Evolutionary conservation across 2,329 filamentous ascomycete species (phyloP).

Genomic region (Curvularia lunata): DNA sequence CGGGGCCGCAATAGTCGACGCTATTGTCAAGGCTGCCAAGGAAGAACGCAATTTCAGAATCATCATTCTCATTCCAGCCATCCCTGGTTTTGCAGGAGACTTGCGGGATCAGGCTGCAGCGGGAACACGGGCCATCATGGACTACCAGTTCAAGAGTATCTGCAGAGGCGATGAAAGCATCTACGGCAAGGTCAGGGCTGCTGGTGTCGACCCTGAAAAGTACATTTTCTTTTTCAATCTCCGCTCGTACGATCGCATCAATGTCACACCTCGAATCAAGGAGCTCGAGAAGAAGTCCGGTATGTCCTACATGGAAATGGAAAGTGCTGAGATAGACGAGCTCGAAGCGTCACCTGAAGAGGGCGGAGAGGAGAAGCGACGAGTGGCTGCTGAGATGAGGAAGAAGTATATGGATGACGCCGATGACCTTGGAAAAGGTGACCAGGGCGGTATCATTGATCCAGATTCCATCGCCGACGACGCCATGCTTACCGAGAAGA

Average conservation of each 20-base stretch:
- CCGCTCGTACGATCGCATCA: constrained; percentile 88
- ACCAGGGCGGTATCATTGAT: constrained; percentile 54
- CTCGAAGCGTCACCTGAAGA: constrained; percentile 66
- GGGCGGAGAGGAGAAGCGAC: constrained; percentile 48
- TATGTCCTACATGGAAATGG: constrained; percentile 83
- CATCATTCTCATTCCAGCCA: constrained; percentile 86
- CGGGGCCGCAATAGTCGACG: constrained; percentile 88
- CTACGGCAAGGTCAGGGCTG: constrained; percentile 74
- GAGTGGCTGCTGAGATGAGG: constrained; percentile 55
- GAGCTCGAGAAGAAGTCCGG: constrained; percentile 81
- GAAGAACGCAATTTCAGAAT: constrained; percentile 88
- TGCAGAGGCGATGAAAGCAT: constrained; percentile 91
- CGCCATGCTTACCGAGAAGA: constrained; percentile 75
- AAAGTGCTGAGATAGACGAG: constrained; percentile 86
- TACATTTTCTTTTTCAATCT: constrained; percentile 96
- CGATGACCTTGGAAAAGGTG: constrained; percentile 48
- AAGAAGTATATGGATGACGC: constrained; percentile 54
- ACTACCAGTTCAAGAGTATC: constrained; percentile 97
- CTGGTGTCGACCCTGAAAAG: constrained; percentile 76
- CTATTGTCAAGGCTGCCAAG: constrained; percentile 78
- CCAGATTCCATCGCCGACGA: constrained; percentile 75
- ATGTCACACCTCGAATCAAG: constrained; percentile 75
- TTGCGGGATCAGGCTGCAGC: constrained; percentile 80
- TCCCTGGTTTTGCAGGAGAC: constrained; percentile 94
- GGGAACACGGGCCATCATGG: constrained; percentile 91